A percentile compares a stretch with the other conserved stretches of the same genome.
Conservation (phyloP, 352 stramenopile species). For the Globisporangium barbulae region DNA sequence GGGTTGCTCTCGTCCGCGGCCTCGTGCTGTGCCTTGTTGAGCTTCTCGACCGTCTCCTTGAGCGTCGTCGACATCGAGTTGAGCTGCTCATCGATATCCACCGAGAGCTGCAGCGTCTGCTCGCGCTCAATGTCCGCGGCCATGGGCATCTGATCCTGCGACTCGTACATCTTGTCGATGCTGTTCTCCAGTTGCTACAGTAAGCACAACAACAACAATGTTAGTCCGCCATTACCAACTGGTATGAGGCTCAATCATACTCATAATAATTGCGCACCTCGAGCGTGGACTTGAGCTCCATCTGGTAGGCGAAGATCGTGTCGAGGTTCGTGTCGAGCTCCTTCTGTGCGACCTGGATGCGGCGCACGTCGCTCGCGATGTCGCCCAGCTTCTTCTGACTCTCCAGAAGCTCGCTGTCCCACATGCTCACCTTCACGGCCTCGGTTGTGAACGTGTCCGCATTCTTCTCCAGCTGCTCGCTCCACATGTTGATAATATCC, state of each 20-base stretch:
- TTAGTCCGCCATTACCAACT: neutral
- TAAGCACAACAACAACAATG: conserved; percentile 1
- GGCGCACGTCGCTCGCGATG: conserved; percentile 75
- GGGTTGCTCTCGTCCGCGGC: conserved; percentile 70
- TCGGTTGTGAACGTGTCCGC: conserved; percentile 85
- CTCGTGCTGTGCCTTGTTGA: conserved; percentile 81
- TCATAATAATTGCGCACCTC: conserved; percentile 37
- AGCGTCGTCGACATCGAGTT: conserved; percentile 85
- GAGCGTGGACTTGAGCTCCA: conserved; percentile 86
- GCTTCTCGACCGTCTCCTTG: conserved; percentile 85
- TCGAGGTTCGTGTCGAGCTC: conserved; percentile 85
- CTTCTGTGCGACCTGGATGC: conserved; percentile 84
- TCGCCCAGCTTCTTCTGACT: conserved; percentile 84
- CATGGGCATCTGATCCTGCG: conserved; percentile 81
- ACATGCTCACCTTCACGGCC: conserved; percentile 86
- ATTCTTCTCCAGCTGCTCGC: conserved; percentile 82
- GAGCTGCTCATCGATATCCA: conserved; percentile 85
- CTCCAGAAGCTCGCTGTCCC: conserved; percentile 83
- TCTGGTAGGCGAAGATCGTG: conserved; percentile 87
- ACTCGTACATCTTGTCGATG: conserved; percentile 89
- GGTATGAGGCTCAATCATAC: neutral
- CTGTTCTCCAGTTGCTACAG: conserved; percentile 82
- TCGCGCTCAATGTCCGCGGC: conserved; percentile 84
- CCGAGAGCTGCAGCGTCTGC: conserved; percentile 81
- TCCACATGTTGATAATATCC: conserved; percentile 91